Evolutionary conservation across 1,284 basidiomycete genomes (phyloP), one percentile per base, ranked within the genome.

Genomic region (Tausonia pullulans): DNA sequence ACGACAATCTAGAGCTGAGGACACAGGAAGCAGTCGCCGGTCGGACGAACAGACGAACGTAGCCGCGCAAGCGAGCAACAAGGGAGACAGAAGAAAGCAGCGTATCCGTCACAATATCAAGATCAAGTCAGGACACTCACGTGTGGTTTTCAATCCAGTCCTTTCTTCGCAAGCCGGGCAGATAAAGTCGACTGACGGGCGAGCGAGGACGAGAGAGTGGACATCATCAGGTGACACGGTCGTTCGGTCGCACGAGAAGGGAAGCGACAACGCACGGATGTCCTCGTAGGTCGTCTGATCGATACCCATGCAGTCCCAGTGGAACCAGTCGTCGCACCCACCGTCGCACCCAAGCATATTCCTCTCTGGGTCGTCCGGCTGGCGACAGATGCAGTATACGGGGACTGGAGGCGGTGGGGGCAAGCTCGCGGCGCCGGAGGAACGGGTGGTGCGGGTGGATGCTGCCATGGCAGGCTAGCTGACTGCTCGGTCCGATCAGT

Each of bases 251-350:
- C n/a, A 5, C n/a, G 7, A 44, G 5, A 27, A 9, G 7, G 14
- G 54, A 16, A 4, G 14, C 55, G 16, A 55, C 4, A 13, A 58
- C 59, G 39, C 13, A 65, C 63, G 27, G 46, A 61, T 61, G 48
- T 57, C 51, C 39, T 61, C 54, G 53, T 65, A 60, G 3, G 7
- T 8, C 16, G 14, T 13, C 45, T 62, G 56, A 9, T 62, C 59
- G 6, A 65, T 10, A 3, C 43, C 49, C n/a, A 66, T 46, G 52
- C 65, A 66, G 41, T 62, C 61, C 56, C 56, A 58, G 39, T 66
- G 65, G 41, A 64, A 64, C 63, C 63, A 65, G n/a, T 65, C 60
- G 39, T 51, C 53, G 60, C 63, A 65, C 5, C 53, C 59, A n/a
- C 58, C 63, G 6, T 65, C 63, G 49, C 63, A 65, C 2, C 52